Evolutionary conservation across 768 basidiomycete genomes (phyloP).

Genomic region (Inosperma sp.): DNA sequence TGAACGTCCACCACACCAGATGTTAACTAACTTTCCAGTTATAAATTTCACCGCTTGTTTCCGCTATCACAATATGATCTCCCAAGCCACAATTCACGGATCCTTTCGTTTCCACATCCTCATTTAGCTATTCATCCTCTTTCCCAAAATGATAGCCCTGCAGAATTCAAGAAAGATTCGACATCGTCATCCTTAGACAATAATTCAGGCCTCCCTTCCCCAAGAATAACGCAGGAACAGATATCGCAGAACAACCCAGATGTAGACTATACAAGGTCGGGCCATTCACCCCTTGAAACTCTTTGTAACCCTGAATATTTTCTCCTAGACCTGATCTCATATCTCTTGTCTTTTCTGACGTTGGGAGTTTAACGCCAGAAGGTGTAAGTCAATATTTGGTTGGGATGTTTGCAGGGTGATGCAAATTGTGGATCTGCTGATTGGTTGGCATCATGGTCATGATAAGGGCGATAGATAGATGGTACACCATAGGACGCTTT

Average conservation of each 20-base stretch:
- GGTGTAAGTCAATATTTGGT: constrained; percentile 94
- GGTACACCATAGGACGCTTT: too few relatives aligned
- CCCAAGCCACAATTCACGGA: constrained; percentile 71
- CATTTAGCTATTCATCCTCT: constrained; percentile 23
- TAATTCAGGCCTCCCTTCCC: constrained; percentile 25
- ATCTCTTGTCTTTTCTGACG: constrained; percentile 89
- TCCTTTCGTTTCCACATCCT: constrained; percentile 63
- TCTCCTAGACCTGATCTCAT: constrained; percentile 79
- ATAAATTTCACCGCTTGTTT: constrained; percentile 96
- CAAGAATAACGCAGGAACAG: constrained; percentile 75
- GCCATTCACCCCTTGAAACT: constrained; percentile 9
- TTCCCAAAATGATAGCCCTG: constrained; percentile 19
- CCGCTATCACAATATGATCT: constrained; percentile 89
- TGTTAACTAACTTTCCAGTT: constrained; percentile 47
- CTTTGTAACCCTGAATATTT: constrained; percentile 16
- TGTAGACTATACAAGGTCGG: constrained; percentile 90
- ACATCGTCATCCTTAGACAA: constrained; percentile 15
- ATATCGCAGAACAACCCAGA: constrained; percentile 79
- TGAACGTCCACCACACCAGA: constrained; percentile 20
- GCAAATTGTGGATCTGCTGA: background rate
- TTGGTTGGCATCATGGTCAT: background rate
- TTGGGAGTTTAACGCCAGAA: constrained; percentile 89
- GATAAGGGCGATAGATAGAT: background rate
- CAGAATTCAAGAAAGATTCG: constrained; percentile 12
- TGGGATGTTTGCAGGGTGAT: constrained; percentile 81